phyloP scores from a whole-genome alignment of 768 basidiomycete species.

The Lentinula edodes region DNA sequence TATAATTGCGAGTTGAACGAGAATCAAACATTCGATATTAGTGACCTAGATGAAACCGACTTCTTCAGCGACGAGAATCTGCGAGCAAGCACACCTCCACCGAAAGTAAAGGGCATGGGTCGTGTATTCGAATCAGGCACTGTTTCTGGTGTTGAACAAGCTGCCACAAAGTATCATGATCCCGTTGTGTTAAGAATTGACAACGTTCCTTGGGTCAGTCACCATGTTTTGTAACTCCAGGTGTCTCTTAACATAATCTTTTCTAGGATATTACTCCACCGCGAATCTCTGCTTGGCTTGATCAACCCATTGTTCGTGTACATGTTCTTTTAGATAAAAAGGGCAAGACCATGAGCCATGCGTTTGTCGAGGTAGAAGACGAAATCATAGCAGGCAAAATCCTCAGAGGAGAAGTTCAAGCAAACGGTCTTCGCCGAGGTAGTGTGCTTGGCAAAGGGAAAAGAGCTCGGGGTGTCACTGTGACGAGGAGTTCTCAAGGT shows the following conservation, averaged over 20 bases:
- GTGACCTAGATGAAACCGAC: constrained; percentile 34
- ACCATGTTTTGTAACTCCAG: neutral
- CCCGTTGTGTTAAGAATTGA: constrained; percentile 74
- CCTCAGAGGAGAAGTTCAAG: constrained; percentile 43
- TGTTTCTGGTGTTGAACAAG: constrained; percentile 8
- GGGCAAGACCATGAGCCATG: constrained; percentile 82
- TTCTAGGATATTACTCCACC: constrained; percentile 78
- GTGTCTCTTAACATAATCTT: neutral
- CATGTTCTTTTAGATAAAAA: constrained; percentile 77
- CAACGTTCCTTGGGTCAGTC: constrained; percentile 81
- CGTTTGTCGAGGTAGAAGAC: constrained; percentile 68
- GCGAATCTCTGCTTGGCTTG: constrained; percentile 63
- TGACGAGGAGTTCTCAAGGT: constrained; percentile 74
- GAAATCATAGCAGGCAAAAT: constrained; percentile 61
- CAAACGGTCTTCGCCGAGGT: constrained; percentile 23
- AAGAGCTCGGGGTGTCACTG: constrained; percentile 77
- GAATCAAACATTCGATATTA: neutral
- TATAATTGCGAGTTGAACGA: neutral
- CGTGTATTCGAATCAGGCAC: neutral
- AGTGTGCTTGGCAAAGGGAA: constrained; percentile 73
- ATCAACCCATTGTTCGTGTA: constrained; percentile 62
- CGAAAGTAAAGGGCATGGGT: neutral
- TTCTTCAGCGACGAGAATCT: constrained; percentile 24
- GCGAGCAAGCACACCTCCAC: constrained; percentile 39
- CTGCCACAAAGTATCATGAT: constrained; percentile 22